Evolutionary conservation across 129 eudicot species (phyloP).

Genomic region (Ambrosia artemisiifolia): DNA sequence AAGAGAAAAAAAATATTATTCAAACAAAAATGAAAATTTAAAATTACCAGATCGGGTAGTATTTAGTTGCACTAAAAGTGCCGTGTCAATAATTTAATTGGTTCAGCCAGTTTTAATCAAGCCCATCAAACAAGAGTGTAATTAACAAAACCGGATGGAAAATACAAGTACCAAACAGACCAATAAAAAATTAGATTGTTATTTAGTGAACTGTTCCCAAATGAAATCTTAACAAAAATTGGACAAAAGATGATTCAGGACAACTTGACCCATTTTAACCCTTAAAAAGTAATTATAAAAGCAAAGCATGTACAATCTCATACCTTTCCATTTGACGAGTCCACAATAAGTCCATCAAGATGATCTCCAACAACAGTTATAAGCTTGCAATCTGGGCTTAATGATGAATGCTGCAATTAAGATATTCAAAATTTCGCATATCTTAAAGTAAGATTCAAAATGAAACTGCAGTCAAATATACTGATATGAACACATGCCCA

Average conservation of each 20-base stretch:
- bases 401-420: conserved; percentile 79
- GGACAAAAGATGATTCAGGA: background rate
- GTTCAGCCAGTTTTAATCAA: background rate
- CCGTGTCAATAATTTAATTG: background rate
- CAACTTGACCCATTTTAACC: background rate
- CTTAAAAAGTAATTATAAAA: background rate
- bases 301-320: background rate
- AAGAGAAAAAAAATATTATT: background rate
- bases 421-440: background rate
- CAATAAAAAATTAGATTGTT: background rate
- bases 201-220: background rate
- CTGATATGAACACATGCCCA: background rate
- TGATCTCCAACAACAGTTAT: conserved; percentile 75
- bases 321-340: conserved; percentile 79
- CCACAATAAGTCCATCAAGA: conserved; percentile 74
- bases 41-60: background rate
- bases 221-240: no score
- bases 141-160: background rate
- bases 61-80: background rate
- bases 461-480: background rate
- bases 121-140: background rate
- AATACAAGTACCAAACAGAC: background rate
- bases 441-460: background rate
- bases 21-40: background rate
- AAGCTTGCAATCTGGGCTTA: conserved; percentile 78